phyloP scores from a whole-genome alignment of 2,329 filamentous ascomycete genomes.

The Diaporthe australafricana region DNA sequence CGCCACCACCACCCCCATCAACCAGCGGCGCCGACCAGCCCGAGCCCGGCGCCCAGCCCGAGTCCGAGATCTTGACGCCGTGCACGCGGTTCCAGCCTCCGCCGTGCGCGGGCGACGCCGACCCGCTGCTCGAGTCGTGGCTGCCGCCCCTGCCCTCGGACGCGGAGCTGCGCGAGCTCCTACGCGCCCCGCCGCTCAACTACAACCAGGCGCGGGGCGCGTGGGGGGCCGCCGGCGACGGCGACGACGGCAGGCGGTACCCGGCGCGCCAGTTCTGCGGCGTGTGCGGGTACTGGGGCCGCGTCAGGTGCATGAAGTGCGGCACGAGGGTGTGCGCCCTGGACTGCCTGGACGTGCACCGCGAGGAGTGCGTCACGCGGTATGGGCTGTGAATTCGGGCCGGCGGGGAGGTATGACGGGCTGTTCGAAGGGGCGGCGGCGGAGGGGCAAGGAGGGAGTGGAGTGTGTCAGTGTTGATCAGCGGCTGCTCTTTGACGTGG shows the following conservation, averaged over 20 bases:
- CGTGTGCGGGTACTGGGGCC: constrained; percentile 85
- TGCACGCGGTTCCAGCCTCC: constrained; percentile 48
- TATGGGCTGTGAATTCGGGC: constrained; percentile 60
- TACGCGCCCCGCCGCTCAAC: constrained; percentile 73
- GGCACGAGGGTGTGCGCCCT: constrained; percentile 82
- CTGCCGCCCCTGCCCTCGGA: constrained; percentile 69
- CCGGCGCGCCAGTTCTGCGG: constrained; percentile 71
- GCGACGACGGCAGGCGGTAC: constrained; percentile 47
- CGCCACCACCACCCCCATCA: constrained; percentile 36
- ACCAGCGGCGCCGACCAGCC: constrained; percentile 28
- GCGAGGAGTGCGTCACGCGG: constrained; percentile 76
- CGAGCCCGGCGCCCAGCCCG: constrained; percentile 40
- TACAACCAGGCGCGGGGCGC: constrained; percentile 72
- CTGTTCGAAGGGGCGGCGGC: neutral
- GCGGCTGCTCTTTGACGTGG: neutral
- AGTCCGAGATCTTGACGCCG: constrained; percentile 50
- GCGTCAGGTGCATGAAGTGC: constrained; percentile 81
- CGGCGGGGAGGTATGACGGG: neutral
- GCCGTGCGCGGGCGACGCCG: constrained; percentile 60
- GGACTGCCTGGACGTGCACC: constrained; percentile 78
- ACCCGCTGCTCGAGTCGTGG: constrained; percentile 68
- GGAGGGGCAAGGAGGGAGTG: too few relatives aligned
- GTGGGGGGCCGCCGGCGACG: too few relatives aligned
- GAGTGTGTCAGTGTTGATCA: neutral
- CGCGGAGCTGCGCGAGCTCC: constrained; percentile 72